Percentiles rank a stretch among this genome's conserved stretches.
Conservation (phyloP, 1,284 basidiomycete genomes). For the Sphaerobolus stellatus region DNA sequence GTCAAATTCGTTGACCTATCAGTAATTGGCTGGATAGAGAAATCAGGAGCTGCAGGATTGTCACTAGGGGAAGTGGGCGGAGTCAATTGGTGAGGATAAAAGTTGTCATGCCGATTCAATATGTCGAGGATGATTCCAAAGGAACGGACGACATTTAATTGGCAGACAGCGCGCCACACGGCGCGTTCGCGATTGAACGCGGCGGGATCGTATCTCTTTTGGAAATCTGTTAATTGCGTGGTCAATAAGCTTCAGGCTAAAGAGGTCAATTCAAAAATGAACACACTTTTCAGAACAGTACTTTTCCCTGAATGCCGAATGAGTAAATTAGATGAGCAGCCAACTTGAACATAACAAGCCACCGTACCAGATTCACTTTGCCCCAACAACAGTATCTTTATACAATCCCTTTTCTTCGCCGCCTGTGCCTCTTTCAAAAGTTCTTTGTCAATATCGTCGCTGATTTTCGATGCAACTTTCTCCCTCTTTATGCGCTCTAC, state of each 20-base stretch:
- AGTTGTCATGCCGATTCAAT: conserved; percentile 31
- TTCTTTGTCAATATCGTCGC: conserved; percentile 54
- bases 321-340: conserved; percentile 57
- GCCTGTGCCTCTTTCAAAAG: conserved; percentile 51
- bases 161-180: conserved; percentile 63
- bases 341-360: background rate
- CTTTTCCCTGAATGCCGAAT: conserved; percentile 67
- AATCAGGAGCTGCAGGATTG: conserved; percentile 1
- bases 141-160: conserved; percentile 66
- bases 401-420: conserved; percentile 50
- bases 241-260: conserved; percentile 5
- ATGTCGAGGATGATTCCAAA: conserved; percentile 53
- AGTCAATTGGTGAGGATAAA: conserved; percentile 5
- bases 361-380: conserved; percentile 24
- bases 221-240: conserved; percentile 52
- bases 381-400: conserved; percentile 68
- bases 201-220: conserved; percentile 60
- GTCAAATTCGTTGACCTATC: too few relatives aligned
- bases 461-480: conserved; percentile 46
- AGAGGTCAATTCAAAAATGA: background rate
- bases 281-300: conserved; percentile 61
- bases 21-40: too few relatives aligned
- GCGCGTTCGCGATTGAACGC: conserved; percentile 56
- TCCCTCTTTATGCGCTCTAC: conserved; percentile 38
- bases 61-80: conserved; percentile 4